phyloP scores from a whole-genome alignment of 75 land plant species.

The Selaginella tamariscina region DNA sequence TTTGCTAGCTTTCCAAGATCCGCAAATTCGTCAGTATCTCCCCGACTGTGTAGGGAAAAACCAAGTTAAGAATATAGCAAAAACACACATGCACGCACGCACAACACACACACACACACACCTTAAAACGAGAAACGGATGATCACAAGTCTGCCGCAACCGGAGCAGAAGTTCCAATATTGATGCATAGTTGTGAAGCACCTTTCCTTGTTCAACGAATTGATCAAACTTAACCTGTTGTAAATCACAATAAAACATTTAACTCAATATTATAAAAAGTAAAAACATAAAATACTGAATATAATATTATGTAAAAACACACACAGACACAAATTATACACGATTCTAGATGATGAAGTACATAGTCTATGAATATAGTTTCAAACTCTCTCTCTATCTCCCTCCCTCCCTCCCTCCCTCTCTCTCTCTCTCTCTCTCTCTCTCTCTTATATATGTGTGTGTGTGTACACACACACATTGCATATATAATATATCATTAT shows the following conservation, averaged over 20 bases:
- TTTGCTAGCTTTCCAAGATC: slow-evolving; percentile 82
- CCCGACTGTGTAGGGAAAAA: slow-evolving; percentile 45
- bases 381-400: no score
- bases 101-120: slow-evolving; percentile 8
- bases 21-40: slow-evolving; percentile 78
- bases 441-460: no score
- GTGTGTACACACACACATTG: no score
- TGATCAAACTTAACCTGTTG: slow-evolving; percentile 85
- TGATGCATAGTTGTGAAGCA: slow-evolving; percentile 96
- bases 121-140: slow-evolving; percentile 97
- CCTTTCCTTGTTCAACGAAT: slow-evolving; percentile 92
- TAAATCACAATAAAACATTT: background rate
- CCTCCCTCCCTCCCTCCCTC: no score
- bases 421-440: no score
- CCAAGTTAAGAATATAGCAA: background rate
- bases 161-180: slow-evolving; percentile 87
- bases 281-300: no score
- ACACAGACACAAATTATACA: no score
- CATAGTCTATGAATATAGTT: no score
- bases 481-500: background rate
- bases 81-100: background rate
- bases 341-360: no score
- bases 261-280: no score
- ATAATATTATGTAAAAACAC: no score
- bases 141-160: slow-evolving; percentile 96